Base-by-base conservation (phyloP, 1,284 basidiomycete species). In the Sutorius eximius region DNA sequence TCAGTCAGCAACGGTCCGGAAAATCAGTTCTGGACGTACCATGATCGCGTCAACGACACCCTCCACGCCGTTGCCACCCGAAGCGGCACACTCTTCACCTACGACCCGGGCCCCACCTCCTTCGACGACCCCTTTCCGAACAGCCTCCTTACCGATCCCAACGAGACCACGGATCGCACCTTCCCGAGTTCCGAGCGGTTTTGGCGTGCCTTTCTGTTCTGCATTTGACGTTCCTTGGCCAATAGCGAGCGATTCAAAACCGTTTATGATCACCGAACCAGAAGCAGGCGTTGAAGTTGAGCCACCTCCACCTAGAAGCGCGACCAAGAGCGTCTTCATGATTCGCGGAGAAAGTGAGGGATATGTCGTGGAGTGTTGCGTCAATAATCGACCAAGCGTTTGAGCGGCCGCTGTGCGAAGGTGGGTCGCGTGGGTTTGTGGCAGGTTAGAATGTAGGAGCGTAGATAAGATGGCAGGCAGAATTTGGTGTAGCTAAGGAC, bases 401-500 rank as follows among this genome's bases (percentile, higher is more conserved):
- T 93, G 87, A 2, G 93, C 81, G 2, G 94, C 89, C 5, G 83
- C 79, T 3, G 81, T 86, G 20, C 93, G 86, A 34, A 95, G 78
- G 45, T 86, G 84, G 82, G 66, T 72, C 20, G 70, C 75, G 55
- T 83, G 81, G 12, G 75, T 75, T 55, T 75, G 77, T 2, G 83
- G 89, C 8, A 97, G 82, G 10, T 88, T 83, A 0, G 93, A 90
- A 55, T 96, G 92, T 8, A 98, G 80, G 47, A 98, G 82, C 58
- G 90, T 89, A 4, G 95, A 96, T 27, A 99, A 84, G 40, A 98
- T 82, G 0, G 95, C 89, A 1, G 95, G 95, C 12, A 99, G 83
- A 45, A 98, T 82, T 87, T 98, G 96, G 67, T 98, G 96, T 5
- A 99, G 79, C 91, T 96, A 43, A 42, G 41, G n/a, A 52, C 38